These are phyloP conservation scores for Giardia muris DNA, from an alignment of 208 protist species.

Conservation along the genomic window DNA sequence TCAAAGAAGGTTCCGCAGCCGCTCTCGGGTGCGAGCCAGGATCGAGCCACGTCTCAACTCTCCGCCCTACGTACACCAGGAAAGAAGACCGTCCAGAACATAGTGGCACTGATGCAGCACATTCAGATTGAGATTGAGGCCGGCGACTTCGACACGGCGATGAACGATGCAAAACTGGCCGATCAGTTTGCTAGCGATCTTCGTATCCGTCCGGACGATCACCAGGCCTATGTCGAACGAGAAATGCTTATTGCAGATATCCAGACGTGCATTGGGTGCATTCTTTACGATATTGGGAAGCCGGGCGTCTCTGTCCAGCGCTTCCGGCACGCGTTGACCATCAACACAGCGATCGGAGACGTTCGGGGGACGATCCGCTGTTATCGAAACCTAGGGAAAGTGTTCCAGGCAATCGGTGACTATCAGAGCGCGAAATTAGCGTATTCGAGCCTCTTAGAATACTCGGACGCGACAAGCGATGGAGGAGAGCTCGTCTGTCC, in stretches of 20 bases:
- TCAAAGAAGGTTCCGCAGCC: background rate
- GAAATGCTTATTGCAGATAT: slow-evolving; percentile 1
- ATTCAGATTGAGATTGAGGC: background rate
- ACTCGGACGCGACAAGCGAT: background rate
- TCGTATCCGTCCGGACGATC: background rate
- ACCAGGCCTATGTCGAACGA: background rate
- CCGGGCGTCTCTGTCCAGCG: background rate
- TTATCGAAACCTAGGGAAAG: background rate
- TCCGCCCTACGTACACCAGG: background rate
- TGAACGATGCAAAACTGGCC: background rate
- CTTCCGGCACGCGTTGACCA: background rate
- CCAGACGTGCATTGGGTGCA: background rate
- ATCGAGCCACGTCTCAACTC: background rate
- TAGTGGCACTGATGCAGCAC: background rate
- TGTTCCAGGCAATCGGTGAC: background rate
- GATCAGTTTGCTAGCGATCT: background rate
- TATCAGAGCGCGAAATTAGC: background rate
- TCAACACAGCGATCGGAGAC: background rate
- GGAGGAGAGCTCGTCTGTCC: background rate
- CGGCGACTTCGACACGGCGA: background rate
- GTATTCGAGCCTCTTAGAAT: background rate
- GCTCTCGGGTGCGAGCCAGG: background rate
- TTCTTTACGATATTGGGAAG: background rate
- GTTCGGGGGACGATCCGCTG: background rate
- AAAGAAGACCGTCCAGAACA: background rate